These are phyloP conservation scores for Myxozyma neotropica DNA, from an alignment of 805 yeast species.

Conservation along the genomic window DNA sequence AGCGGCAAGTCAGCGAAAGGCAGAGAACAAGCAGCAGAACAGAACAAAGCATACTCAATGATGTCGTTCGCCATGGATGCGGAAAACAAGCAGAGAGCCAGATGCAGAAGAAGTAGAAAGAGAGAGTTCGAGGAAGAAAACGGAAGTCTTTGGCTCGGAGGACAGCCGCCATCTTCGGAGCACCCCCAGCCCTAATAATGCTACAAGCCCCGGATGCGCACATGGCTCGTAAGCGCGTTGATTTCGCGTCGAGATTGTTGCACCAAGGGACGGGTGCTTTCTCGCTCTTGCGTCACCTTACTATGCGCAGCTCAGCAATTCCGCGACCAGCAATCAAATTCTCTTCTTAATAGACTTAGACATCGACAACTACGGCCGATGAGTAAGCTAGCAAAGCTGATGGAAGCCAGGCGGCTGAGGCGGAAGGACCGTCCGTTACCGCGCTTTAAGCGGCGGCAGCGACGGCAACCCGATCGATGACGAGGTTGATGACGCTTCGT, in stretches of 20 bases:
- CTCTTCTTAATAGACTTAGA: too few species aligned
- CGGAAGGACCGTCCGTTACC: slow-evolving; percentile 54
- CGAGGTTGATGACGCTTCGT: slow-evolving; percentile 80
- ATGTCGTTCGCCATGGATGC: slow-evolving; percentile 28
- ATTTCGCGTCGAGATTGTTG: neutral
- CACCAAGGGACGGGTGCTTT: neutral
- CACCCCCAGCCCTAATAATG: neutral
- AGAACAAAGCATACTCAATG: slow-evolving; percentile 21
- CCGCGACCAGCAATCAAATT: neutral
- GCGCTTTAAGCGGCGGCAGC: slow-evolving; percentile 53
- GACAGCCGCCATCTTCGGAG: neutral
- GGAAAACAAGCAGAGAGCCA: neutral
- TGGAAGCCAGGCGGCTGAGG: slow-evolving; percentile 63
- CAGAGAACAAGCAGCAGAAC: neutral
- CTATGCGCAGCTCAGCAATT: neutral
- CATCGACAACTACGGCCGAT: neutral
- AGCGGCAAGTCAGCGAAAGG: neutral
- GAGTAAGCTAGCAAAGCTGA: slow-evolving; percentile 7
- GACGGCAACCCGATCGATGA: slow-evolving; percentile 69
- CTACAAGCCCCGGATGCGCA: neutral
- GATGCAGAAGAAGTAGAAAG: neutral
- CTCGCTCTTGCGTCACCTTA: neutral
- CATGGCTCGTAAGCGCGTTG: neutral
- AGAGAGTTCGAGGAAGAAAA: slow-evolving; percentile 2
- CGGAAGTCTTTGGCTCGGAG: neutral